phyloP scores from a whole-genome alignment of 2,329 filamentous ascomycete genomes.

The Chlorencoelia australis region DNA sequence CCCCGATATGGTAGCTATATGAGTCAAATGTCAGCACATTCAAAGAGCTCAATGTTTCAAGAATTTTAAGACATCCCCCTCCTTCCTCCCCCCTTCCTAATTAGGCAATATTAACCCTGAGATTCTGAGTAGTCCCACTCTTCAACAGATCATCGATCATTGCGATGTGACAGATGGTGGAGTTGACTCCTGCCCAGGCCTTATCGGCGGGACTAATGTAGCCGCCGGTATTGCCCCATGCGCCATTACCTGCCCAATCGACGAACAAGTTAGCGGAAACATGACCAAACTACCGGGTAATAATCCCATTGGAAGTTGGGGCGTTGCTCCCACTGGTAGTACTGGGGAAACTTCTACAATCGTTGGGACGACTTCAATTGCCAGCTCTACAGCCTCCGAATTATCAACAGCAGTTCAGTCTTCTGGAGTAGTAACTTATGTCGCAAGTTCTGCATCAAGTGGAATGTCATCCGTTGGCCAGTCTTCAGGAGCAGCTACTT shows the following conservation, averaged over 20 bases:
- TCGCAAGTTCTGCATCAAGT: not conserved
- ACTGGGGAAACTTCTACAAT: conserved; percentile 1
- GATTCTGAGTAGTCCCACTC: no score
- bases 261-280: conserved; percentile 36
- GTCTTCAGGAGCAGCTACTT: conserved; percentile 5
- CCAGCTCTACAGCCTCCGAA: not conserved
- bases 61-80: no score
- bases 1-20: no score
- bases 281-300: conserved; percentile 43
- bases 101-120: no score
- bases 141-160: conserved; percentile 60
- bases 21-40: no score
- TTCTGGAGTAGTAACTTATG: not conserved
- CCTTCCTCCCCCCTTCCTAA: no score
- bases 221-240: conserved; percentile 33
- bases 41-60: no score
- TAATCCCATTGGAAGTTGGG: conserved; percentile 45
- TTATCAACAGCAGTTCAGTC: not conserved
- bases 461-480: conserved; percentile 6
- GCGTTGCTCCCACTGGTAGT: conserved; percentile 13
- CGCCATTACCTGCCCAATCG: conserved; percentile 37
- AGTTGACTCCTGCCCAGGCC: conserved; percentile 52
- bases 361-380: not conserved
- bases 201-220: conserved; percentile 43
- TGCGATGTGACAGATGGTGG: conserved; percentile 54